These are phyloP conservation scores for Ceratobasidium sp. DNA, from an alignment of 1,284 basidiomycete species.

Conservation along the genomic window DNA sequence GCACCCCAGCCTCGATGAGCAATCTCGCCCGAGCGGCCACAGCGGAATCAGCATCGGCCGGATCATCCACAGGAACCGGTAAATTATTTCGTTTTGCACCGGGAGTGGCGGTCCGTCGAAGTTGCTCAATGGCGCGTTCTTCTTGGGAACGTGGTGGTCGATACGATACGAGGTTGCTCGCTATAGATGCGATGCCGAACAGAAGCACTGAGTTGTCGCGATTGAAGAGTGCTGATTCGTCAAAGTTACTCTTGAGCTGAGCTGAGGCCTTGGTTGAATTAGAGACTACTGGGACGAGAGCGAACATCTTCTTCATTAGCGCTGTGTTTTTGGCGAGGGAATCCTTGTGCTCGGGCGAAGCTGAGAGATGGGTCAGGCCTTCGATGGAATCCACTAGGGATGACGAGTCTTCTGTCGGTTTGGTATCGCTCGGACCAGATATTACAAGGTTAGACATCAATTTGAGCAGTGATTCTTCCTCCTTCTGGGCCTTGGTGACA, in stretches of 20 bases:
- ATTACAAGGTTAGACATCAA: constrained; percentile 32
- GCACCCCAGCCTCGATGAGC: constrained; percentile 65
- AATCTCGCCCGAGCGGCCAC: constrained; percentile 66
- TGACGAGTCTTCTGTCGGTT: not conserved
- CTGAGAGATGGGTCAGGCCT: constrained; percentile 80
- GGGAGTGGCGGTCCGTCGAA: constrained; percentile 70
- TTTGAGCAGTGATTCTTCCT: constrained; percentile 20
- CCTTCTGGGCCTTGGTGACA: constrained; percentile 46
- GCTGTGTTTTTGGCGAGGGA: constrained; percentile 55
- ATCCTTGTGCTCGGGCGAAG: constrained; percentile 70
- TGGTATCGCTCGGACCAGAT: constrained; percentile 1
- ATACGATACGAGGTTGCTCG: constrained; percentile 75
- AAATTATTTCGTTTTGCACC: constrained; percentile 30
- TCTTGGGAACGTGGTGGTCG: constrained; percentile 75
- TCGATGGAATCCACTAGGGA: constrained; percentile 72
- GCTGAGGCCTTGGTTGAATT: constrained; percentile 43
- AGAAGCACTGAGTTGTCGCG: constrained; percentile 58
- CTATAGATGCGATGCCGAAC: constrained; percentile 78
- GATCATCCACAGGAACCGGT: constrained; percentile 44
- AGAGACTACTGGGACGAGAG: constrained; percentile 47
- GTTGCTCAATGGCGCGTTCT: constrained; percentile 77
- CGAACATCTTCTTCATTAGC: constrained; percentile 69
- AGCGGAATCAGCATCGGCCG: constrained; percentile 58
- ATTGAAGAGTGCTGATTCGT: not conserved
- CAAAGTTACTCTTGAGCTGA: constrained; percentile 45